Base-by-base conservation (phyloP, 495 filamentous ascomycete species). In the Aspergillus ellipticus region DNA sequence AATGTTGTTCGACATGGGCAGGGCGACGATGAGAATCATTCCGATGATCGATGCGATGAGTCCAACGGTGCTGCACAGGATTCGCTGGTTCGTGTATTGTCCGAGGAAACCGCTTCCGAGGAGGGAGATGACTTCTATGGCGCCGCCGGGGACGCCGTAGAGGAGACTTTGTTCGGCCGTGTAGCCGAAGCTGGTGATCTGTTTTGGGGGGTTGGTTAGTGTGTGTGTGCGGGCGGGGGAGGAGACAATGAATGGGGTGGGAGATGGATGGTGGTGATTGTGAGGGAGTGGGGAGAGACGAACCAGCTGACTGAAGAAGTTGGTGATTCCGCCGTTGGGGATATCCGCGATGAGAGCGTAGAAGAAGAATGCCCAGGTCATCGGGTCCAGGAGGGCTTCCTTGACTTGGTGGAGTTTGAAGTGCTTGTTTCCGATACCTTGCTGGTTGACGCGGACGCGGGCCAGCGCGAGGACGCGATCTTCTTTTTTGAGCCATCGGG, bases 341-440 rank as follows among this genome's bases (percentile, higher is more conserved):
- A 89, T 87, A 63, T 86, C 79, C 6, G 76, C 79, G 47, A 85
- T 73, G 17, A 85, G 65, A 2, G 83, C 80, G 57, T 81, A 87
- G 49, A 86, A 77, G 35, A 83, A 79, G 62, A 88, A 87, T 1
- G 83, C 82, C 84, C 74, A 87, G 20, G 82, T 82, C 69, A 85
- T 80, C 1, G 83, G 84, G 57, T 87, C 84, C 24, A 70, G 19
- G 3, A 86, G 65, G 0, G 82, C 77, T 56, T 87, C 84, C 39
- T 77, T 79, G 37, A 82, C 75, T 54, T 89, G 86, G 28, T 84
- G 80, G 58, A 74, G 65, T 47, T 86, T 86, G 63, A 86, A 88
- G 29, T 82, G 78, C 69, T 87, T 87, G 60, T 86, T 89, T 33
- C 85, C 83, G 29, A 88, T 80, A 11, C 86, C 86, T 58, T 86